These are phyloP conservation scores for Aspergillus homomorphus DNA, from an alignment of 495 filamentous ascomycete species.

Conservation along the genomic window DNA sequence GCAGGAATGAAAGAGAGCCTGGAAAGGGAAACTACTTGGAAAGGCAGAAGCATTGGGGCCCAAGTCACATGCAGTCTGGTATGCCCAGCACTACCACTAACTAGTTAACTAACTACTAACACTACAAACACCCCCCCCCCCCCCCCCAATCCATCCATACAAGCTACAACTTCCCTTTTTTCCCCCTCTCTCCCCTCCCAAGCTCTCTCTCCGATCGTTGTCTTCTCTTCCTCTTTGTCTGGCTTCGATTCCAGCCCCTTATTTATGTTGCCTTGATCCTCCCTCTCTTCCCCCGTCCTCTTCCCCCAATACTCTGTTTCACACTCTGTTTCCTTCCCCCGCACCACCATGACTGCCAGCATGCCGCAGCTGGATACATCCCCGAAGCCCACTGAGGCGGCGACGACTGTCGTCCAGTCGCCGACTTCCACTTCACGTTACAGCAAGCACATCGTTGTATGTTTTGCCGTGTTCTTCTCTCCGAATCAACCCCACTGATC, in stretches of 20 bases:
- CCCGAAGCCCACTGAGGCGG: constrained; percentile 15
- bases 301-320: not conserved
- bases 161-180: constrained; percentile 7
- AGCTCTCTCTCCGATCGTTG: constrained; percentile 6
- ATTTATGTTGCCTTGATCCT: constrained; percentile 3
- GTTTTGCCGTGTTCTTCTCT: not conserved
- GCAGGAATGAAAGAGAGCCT: not conserved
- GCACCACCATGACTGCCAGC: constrained; percentile 1
- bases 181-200: constrained; percentile 2
- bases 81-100: not conserved
- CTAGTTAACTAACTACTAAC: no score
- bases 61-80: constrained; percentile 9
- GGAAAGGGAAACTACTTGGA: not conserved
- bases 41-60: constrained; percentile 13
- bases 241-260: not conserved
- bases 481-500: constrained; percentile 1
- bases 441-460: constrained; percentile 47
- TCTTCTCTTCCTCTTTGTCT: constrained; percentile 6
- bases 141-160: not conserved
- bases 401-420: constrained; percentile 15
- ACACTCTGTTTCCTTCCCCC: not conserved
- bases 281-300: constrained; percentile 2
- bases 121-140: no score
- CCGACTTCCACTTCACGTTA: constrained; percentile 28
- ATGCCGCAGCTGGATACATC: constrained; percentile 27